Conservation (phyloP, 305 asterid species). For the Andrographis paniculata region DNA sequence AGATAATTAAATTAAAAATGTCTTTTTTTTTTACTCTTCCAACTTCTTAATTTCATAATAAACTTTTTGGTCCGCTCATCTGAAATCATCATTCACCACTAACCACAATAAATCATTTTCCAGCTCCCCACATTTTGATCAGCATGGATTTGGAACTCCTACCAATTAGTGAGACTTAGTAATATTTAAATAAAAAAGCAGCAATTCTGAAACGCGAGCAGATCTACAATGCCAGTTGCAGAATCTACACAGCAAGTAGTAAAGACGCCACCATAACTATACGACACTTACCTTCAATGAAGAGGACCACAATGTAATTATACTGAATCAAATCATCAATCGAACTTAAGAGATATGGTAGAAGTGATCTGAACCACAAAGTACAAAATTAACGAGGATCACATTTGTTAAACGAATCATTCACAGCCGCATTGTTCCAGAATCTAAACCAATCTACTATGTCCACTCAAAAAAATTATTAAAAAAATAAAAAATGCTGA, state of each 20-base stretch:
- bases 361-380: conserved; percentile 6
- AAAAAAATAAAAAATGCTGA: neutral
- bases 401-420: conserved; percentile 13
- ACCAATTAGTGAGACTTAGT: too few relatives aligned
- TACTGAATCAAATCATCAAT: neutral
- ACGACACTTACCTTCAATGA: conserved; percentile 6
- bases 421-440: conserved; percentile 22
- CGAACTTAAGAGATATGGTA: conserved; percentile 8
- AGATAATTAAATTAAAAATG: too few relatives aligned
- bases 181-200: too few relatives aligned
- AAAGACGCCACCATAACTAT: neutral
- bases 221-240: conserved; percentile 18
- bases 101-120: too few relatives aligned
- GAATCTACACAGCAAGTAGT: neutral
- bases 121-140: too few relatives aligned
- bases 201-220: too few relatives aligned
- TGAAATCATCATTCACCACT: too few relatives aligned
- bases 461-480: neutral
- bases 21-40: too few relatives aligned
- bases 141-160: too few relatives aligned
- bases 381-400: neutral
- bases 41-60: too few relatives aligned
- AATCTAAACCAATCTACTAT: conserved; percentile 11
- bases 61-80: too few relatives aligned
- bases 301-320: conserved; percentile 10